Evolutionary conservation across 768 basidiomycete genomes (phyloP).

Genomic region (Phaeotremella skinneri): DNA sequence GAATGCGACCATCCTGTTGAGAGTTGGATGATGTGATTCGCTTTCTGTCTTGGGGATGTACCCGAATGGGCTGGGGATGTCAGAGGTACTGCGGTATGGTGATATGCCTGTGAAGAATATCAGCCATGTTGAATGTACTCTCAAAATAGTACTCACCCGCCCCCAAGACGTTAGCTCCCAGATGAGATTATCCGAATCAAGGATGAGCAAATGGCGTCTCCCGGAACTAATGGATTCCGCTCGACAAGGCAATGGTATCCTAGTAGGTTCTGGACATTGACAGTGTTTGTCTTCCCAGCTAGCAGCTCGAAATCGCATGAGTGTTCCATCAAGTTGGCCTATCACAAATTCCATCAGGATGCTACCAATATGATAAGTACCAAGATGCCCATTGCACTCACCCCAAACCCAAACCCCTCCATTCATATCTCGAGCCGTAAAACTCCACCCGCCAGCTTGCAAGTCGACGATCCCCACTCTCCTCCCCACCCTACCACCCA

Average conservation of each 20-base stretch:
- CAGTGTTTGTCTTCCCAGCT: constrained; percentile 34
- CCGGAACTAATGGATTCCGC: constrained; percentile 34
- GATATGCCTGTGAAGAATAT: constrained; percentile 33
- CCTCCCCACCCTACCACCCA: background rate
- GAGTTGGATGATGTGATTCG: constrained; percentile 33
- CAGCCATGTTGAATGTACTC: background rate
- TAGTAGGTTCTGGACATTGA: constrained; percentile 32
- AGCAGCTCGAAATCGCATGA: constrained; percentile 11
- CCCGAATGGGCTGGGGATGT: constrained; percentile 30
- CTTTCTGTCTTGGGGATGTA: constrained; percentile 15
- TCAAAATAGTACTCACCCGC: constrained; percentile 20
- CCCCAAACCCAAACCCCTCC: constrained; percentile 49
- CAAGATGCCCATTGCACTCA: too few species aligned
- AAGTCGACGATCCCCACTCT: constrained; percentile 36
- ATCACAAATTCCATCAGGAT: background rate
- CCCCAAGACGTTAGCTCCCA: constrained; percentile 44
- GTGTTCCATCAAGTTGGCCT: constrained; percentile 40
- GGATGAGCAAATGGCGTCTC: constrained; percentile 40
- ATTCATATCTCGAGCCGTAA: constrained; percentile 39
- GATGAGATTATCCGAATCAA: constrained; percentile 44
- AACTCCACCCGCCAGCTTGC: constrained; percentile 46
- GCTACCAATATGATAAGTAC: background rate
- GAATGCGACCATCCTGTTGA: constrained; percentile 44
- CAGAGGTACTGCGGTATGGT: constrained; percentile 35
- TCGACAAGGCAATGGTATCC: constrained; percentile 37